Base-by-base conservation (phyloP, 2,329 filamentous ascomycete species). In the Scedosporium aurantiacum region DNA sequence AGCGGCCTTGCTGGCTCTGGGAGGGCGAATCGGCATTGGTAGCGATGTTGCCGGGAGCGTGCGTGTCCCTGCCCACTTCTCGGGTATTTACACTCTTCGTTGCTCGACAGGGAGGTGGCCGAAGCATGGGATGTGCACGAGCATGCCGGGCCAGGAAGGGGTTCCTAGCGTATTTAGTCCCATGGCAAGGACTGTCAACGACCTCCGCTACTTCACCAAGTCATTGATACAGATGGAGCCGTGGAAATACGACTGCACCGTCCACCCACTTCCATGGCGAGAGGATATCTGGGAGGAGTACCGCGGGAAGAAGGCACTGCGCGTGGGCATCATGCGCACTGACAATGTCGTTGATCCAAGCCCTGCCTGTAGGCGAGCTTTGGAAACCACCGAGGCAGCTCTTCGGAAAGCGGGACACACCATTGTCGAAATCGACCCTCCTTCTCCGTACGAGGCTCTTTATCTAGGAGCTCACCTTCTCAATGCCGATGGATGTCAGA, bases 51-150 rank as follows among this genome's bases (percentile, higher is more conserved):
- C 91, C 14, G 92, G 93, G 32, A 94, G 89, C 16, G 91, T 97
- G 4, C 83, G 92, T 60, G 87, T 83, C 1, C 93, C 92, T 0
- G 93, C 92, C 4, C 91, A 96, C 67, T 97, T 91, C 76, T 89
- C 89, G 2, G 92, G 92, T 7, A 90, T 93, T 70, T 97, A 96
- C 73, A 88, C 88, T 18, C 76, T 97, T 25, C 85, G 89, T 41
- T 96, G 92, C 74, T 92, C 89, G 2, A 95, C 90, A 1, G 92
- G 93, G 1, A 82, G 92, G 57, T 97, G 92, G 91, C 90, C 91
- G 1, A 96, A 95, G 72, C 81, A 84, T 50, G 91, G 91, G 8
- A 86, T 91, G 70, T 83, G 83, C 64, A 96, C 92, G 0, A 92
- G 88, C 67, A 96, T 96, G 91, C 85, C 89, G 0, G 93, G 93